These are phyloP conservation scores for Tylopilus sp. DNA, from an alignment of 768 basidiomycete genomes.

Conservation along the genomic window DNA sequence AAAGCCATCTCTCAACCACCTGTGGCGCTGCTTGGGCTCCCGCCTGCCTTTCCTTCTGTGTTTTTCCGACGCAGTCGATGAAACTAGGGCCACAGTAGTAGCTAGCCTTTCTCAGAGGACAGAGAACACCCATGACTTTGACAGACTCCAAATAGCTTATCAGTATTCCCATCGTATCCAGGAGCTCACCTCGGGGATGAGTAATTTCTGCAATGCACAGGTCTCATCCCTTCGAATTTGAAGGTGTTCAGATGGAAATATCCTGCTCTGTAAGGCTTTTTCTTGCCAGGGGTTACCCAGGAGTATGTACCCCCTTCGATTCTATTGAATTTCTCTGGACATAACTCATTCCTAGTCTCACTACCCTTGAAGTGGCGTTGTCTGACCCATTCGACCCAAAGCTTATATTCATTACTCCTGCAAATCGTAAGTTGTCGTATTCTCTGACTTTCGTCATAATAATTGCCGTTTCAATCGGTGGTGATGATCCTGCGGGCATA, in stretches of 20 bases:
- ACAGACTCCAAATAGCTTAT: background rate
- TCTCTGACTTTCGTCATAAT: background rate
- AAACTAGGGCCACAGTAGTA: background rate
- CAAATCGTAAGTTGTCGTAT: background rate
- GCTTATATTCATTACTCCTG: conserved; percentile 1
- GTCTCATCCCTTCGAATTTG: background rate
- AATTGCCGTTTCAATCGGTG: background rate
- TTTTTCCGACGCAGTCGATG: background rate
- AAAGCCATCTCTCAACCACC: background rate
- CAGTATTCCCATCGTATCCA: background rate
- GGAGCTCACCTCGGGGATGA: background rate
- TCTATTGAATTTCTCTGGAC: background rate
- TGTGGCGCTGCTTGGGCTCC: background rate
- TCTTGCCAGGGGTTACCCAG: background rate
- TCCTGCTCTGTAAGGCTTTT: background rate
- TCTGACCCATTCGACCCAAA: background rate
- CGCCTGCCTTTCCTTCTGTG: background rate
- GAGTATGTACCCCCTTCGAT: background rate
- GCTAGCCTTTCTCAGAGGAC: background rate
- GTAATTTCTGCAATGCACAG: background rate
- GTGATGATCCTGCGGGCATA: background rate
- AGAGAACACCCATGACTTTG: background rate
- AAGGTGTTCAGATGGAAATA: conserved; percentile 2
- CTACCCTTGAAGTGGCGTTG: background rate
- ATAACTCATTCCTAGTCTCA: background rate